A percentile compares a stretch with the other conserved stretches of the same genome.
Conservation (phyloP, 495 filamentous ascomycete species). For the Xylaria bambusicola region DNA sequence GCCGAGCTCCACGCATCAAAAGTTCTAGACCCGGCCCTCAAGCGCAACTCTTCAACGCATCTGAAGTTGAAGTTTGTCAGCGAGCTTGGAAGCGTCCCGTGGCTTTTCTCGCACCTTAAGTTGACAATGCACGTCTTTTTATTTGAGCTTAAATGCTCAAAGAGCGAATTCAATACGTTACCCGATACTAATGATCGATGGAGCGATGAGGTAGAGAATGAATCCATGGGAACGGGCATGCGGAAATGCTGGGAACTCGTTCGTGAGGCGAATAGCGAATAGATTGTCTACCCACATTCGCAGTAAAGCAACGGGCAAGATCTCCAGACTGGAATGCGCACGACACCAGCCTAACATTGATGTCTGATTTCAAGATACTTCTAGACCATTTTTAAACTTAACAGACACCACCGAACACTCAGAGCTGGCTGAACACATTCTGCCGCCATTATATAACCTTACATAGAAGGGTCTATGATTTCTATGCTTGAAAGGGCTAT, state of each 20-base stretch:
- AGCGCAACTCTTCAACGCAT: background rate
- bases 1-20: constrained; percentile 29
- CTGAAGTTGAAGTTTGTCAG: constrained; percentile 26
- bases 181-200: constrained; percentile 27
- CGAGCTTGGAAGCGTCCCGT: constrained; percentile 44
- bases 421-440: background rate
- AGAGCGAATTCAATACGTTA: background rate
- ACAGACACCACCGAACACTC: background rate
- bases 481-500: background rate
- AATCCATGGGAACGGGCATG: constrained; percentile 54
- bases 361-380: background rate
- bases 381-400: background rate
- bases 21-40: constrained; percentile 11
- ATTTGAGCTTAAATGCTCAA: constrained; percentile 32
- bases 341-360: background rate
- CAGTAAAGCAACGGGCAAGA: background rate
- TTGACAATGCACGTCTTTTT: constrained; percentile 49
- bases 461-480: background rate
- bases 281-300: background rate
- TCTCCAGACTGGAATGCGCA: background rate
- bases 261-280: constrained; percentile 23
- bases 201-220: constrained; percentile 35
- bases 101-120: constrained; percentile 51
- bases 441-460: background rate
- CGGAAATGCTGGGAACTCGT: constrained; percentile 47